Base-by-base conservation (phyloP, 192 early-diverging fungal species). In the Dissophora globulifera region DNA sequence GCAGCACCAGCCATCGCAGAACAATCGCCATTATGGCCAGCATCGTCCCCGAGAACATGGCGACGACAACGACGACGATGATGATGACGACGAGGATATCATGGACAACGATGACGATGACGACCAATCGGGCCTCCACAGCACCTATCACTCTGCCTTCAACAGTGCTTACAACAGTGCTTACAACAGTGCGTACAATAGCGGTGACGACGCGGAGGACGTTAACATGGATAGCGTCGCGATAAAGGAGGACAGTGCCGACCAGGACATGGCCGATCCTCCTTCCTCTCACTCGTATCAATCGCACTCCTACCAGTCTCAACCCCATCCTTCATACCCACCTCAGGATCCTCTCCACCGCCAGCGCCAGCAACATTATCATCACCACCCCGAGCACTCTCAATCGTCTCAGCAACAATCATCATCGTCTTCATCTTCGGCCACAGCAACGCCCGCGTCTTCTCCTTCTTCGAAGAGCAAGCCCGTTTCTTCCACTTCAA, bases 141-240 rank as follows among this genome's bases (percentile, higher is more conserved):
- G 53, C 23, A 41, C 43, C 50, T 61, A 76, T 43, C 58, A 66
- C 32, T 55, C 57, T 35, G 62, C 72, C n/a, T 76, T 62, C 45
- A 75, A 76, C 47, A 67, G 63, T 45, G 63, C 72, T 9, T 67
- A 64, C 47, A 76, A 76, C 27, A n/a, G n/a, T n/a, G n/a, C n/a
- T n/a, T n/a, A n/a, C n/a, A n/a, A n/a, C n/a, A 67, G 63, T 45
- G 63, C 72, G 8, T 67, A 64, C 47, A 76, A 76, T 20, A 67
- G 63, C 50, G 52, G 67, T 41, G 67, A 69, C 50, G 70, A 75
- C 22, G 54, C 50, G 27, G 72, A 76, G 22, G 72, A 76, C 29
- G 72, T 76, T 31, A 67, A 67, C 25, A 76, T 76, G 72, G 72
- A 76, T 16, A 31, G 58, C 29, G 72, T 60, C 15, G 51, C 72